A percentile compares a stretch with the other conserved stretches of the same genome.
Evolutionary conservation across 2,329 filamentous ascomycete species (phyloP).

Genomic region (Zymoseptoria ardabiliae): DNA sequence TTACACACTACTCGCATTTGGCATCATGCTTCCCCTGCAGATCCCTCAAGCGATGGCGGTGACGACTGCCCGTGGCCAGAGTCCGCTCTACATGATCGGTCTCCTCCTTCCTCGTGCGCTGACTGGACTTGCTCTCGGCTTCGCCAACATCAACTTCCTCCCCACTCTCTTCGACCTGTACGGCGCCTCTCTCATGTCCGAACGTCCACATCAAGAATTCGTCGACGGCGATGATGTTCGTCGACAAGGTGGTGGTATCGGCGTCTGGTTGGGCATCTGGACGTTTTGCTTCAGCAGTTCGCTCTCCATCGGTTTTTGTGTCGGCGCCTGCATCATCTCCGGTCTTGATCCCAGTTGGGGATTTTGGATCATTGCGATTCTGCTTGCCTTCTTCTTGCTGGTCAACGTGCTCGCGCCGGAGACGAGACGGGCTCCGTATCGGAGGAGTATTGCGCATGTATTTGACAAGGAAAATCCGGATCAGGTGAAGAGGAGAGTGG

Average conservation of each 20-base stretch:
- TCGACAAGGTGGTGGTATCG: slow-evolving; percentile 69
- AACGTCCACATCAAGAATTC: slow-evolving; percentile 64
- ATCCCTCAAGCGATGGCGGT: slow-evolving; percentile 69
- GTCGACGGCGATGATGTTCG: slow-evolving; percentile 61
- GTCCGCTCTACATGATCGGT: slow-evolving; percentile 50
- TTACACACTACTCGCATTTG: slow-evolving; percentile 63
- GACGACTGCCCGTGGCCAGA: slow-evolving; percentile 49
- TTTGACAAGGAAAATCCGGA: slow-evolving; percentile 36
- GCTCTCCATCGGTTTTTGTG: slow-evolving; percentile 62
- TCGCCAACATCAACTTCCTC: slow-evolving; percentile 71
- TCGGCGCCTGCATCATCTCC: slow-evolving; percentile 64
- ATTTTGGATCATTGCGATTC: slow-evolving; percentile 64
- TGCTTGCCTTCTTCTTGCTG: slow-evolving; percentile 57
- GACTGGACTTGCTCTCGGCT: slow-evolving; percentile 63
- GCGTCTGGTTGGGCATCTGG: slow-evolving; percentile 72
- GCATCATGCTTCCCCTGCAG: slow-evolving; percentile 62
- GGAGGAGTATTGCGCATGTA: slow-evolving; percentile 61
- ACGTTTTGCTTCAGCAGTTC: slow-evolving; percentile 70
- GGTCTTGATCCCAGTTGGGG: slow-evolving; percentile 61
- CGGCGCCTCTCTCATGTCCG: slow-evolving; percentile 66
- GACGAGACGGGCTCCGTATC: slow-evolving; percentile 60
- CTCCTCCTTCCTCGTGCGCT: slow-evolving; percentile 57
- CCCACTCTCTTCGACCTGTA: slow-evolving; percentile 67
- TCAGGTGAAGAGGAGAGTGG: slow-evolving; percentile 49
- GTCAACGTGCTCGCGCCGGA: slow-evolving; percentile 67